Evolutionary conservation across 1,284 basidiomycete species (phyloP).

Genomic region (Polyporus tsugae): DNA sequence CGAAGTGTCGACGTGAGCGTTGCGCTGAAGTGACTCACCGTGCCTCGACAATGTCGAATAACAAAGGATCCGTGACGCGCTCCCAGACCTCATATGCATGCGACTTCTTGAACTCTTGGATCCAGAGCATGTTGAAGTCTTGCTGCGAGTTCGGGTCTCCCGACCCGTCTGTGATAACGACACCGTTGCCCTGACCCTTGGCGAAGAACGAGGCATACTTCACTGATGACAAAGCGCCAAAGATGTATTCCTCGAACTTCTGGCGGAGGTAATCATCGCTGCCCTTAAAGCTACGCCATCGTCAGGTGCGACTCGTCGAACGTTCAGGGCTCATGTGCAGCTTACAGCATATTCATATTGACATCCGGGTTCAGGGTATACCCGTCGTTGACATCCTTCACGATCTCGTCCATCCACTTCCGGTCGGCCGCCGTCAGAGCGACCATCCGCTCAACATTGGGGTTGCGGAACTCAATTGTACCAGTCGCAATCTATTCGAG

Average conservation of each 20-base stretch:
- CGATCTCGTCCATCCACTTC: conserved; percentile 91
- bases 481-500: conserved; percentile 79
- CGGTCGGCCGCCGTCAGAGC: conserved; percentile 91
- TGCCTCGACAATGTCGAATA: conserved; percentile 94
- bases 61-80: conserved; percentile 82
- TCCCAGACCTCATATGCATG: conserved; percentile 91
- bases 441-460: conserved; percentile 79
- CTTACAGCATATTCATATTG: conserved; percentile 70
- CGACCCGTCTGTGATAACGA: conserved; percentile 69
- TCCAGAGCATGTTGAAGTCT: conserved; percentile 87
- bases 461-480: conserved; percentile 85
- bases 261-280: conserved; percentile 92
- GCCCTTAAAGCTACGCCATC: conserved; percentile 75
- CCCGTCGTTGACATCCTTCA: conserved; percentile 46
- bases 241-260: conserved; percentile 91
- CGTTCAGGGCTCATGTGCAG: conserved; percentile 23
- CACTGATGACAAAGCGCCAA: conserved; percentile 80
- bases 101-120: conserved; percentile 84
- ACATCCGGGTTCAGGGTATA: conserved; percentile 73
- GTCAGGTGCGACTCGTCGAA: background rate
- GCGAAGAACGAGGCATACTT: conserved; percentile 86
- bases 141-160: conserved; percentile 61
- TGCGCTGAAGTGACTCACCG: conserved; percentile 55
- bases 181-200: conserved; percentile 69
- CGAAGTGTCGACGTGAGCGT: background rate